phyloP scores from a whole-genome alignment of 495 filamentous ascomycete genomes.

The Penicillium longicatenatum region DNA sequence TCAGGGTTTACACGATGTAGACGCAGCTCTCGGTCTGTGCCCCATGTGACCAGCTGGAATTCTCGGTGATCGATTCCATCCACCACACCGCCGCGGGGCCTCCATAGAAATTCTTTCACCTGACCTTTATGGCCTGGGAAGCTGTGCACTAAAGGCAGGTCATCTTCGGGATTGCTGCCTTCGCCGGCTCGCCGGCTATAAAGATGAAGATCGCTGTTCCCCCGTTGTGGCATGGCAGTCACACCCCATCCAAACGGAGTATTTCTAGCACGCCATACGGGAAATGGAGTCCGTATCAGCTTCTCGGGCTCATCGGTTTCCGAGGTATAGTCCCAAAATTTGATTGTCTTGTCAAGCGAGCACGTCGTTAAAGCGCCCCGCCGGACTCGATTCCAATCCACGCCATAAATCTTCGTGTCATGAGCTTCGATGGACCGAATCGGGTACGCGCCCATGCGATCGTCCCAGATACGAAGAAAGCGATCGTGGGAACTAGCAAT shows the following conservation, averaged over 20 bases:
- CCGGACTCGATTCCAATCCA: conserved; percentile 88
- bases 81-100: conserved; percentile 70
- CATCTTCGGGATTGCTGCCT: conserved; percentile 46
- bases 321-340: conserved; percentile 85
- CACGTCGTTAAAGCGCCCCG: conserved; percentile 77
- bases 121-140: conserved; percentile 84
- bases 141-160: conserved; percentile 60
- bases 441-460: conserved; percentile 75
- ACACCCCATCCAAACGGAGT: conserved; percentile 89
- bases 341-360: conserved; percentile 88
- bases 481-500: conserved; percentile 89
- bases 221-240: conserved; percentile 88
- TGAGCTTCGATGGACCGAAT: conserved; percentile 85
- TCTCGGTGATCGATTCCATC: conserved; percentile 83
- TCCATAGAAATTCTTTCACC: conserved; percentile 94
- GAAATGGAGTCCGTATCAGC: conserved; percentile 78
- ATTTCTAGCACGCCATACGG: conserved; percentile 91
- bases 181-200: conserved; percentile 67
- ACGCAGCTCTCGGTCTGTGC: conserved; percentile 78
- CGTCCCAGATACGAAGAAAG: conserved; percentile 88
- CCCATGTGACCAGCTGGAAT: conserved; percentile 94
- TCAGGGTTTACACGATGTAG: conserved; percentile 73
- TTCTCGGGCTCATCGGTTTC: conserved; percentile 66
- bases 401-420: conserved; percentile 92
- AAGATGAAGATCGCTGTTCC: conserved; percentile 80